These are phyloP conservation scores for Heterobasidion annosum DNA, from an alignment of 1,284 basidiomycete genomes.

Conservation along the genomic window DNA sequence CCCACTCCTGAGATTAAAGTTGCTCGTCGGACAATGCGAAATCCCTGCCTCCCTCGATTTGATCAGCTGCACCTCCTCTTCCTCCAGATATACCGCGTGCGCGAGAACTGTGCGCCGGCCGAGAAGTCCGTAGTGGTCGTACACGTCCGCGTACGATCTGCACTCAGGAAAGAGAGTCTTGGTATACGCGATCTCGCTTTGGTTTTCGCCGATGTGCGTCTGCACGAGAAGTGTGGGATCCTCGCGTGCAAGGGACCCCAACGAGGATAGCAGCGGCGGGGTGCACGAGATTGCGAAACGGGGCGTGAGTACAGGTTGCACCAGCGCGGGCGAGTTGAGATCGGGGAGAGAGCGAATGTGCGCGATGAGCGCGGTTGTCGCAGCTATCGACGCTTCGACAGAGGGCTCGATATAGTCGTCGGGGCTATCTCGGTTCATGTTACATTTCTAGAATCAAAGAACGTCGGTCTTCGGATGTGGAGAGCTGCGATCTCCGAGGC, in stretches of 20 bases:
- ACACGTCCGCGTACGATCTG: conserved; percentile 67
- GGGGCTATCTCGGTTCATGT: conserved; percentile 81
- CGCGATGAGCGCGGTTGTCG: conserved; percentile 59
- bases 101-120: conserved; percentile 79
- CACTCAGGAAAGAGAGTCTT: conserved; percentile 55
- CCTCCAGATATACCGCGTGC: conserved; percentile 80
- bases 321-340: conserved; percentile 35
- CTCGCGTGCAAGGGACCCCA: conserved; percentile 51
- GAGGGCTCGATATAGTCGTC: conserved; percentile 68
- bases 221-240: conserved; percentile 71
- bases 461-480: not conserved
- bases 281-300: conserved; percentile 95
- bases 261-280: conserved; percentile 51
- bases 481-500: conserved; percentile 1
- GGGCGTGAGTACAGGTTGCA: conserved; percentile 89
- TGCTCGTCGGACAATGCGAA: conserved; percentile 90
- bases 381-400: conserved; percentile 42
- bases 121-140: conserved; percentile 76
- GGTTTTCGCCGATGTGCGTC: conserved; percentile 91
- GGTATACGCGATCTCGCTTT: conserved; percentile 64
- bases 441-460: conserved; percentile 66
- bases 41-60: conserved; percentile 64
- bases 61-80: conserved; percentile 70
- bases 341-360: conserved; percentile 52
- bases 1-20: conserved; percentile 85